Evolutionary conservation across 2,329 filamentous ascomycete genomes (phyloP).

Genomic region (Ascochyta lentis): DNA sequence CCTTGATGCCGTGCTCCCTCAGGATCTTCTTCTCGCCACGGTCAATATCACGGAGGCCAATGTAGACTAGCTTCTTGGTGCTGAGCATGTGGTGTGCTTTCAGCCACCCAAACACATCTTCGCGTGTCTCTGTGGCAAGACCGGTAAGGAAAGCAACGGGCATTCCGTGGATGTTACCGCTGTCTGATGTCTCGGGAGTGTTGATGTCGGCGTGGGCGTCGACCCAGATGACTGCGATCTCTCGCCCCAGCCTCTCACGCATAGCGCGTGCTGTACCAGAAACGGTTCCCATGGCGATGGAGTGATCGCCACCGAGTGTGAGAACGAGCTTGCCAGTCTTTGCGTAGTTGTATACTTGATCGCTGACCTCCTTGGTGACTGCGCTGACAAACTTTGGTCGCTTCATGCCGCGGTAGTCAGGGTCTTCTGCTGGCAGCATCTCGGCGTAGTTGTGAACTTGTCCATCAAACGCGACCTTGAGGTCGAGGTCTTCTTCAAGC

Average conservation of each 20-base stretch:
- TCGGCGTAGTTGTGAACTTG: slow-evolving; percentile 82
- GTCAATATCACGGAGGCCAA: slow-evolving; percentile 92
- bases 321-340: slow-evolving; percentile 83
- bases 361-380: slow-evolving; percentile 79
- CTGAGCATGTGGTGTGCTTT: slow-evolving; percentile 73
- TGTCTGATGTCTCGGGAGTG: slow-evolving; percentile 85
- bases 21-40: slow-evolving; percentile 92
- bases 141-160: slow-evolving; percentile 91
- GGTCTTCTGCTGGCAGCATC: slow-evolving; percentile 73
- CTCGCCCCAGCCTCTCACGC: slow-evolving; percentile 78
- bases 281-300: slow-evolving; percentile 92
- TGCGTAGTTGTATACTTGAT: slow-evolving; percentile 88
- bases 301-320: slow-evolving; percentile 95
- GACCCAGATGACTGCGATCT: slow-evolving; percentile 97
- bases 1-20: slow-evolving; percentile 87
- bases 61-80: slow-evolving; percentile 91
- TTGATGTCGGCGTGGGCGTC: slow-evolving; percentile 99
- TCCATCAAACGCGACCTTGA: slow-evolving; percentile 84
- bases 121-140: slow-evolving; percentile 75
- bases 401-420: slow-evolving; percentile 91
- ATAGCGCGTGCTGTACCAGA: slow-evolving; percentile 86
- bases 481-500: slow-evolving; percentile 83
- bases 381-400: slow-evolving; percentile 85
- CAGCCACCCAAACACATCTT: slow-evolving; percentile 91
- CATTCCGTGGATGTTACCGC: slow-evolving; percentile 98